phyloP scores from a whole-genome alignment of 2,329 filamentous ascomycete genomes.

The Exserohilum turcica region DNA sequence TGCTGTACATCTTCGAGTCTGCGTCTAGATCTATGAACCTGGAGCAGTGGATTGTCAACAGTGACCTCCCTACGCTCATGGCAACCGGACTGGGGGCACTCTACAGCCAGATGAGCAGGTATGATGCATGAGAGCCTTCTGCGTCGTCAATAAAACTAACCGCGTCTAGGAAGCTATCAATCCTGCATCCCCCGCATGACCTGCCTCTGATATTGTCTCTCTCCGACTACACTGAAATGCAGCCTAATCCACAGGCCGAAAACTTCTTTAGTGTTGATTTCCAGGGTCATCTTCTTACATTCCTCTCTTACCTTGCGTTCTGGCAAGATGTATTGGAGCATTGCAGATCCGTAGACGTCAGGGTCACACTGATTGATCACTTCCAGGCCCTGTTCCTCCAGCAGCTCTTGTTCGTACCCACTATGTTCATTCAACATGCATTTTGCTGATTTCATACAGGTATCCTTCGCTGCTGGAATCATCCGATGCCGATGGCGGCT shows the following conservation, averaged over 20 bases:
- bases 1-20: constrained; percentile 94
- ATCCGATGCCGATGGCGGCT: constrained; percentile 94
- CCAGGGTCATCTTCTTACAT: constrained; percentile 86
- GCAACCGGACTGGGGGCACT: constrained; percentile 86
- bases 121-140: constrained; percentile 12
- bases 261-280: constrained; percentile 76
- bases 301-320: constrained; percentile 91
- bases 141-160: constrained; percentile 13
- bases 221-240: constrained; percentile 82
- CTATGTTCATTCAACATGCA: neutral
- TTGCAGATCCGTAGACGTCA: constrained; percentile 88
- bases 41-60: constrained; percentile 97
- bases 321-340: constrained; percentile 99
- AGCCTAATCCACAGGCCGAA: constrained; percentile 68
- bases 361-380: constrained; percentile 90
- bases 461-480: constrained; percentile 96
- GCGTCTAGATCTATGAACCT: constrained; percentile 80
- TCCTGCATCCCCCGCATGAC: constrained; percentile 74
- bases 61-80: constrained; percentile 95
- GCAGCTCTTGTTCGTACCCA: constrained; percentile 74
- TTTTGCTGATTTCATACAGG: constrained; percentile 53
- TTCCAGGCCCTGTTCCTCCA: constrained; percentile 97
- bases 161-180: constrained; percentile 70
- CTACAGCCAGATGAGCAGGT: constrained; percentile 71
- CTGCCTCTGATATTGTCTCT: constrained; percentile 83